Evolutionary conservation across 805 yeast genomes (phyloP), one percentile per base, ranked within the genome.

Genomic region (Debaryomyces castellii): DNA sequence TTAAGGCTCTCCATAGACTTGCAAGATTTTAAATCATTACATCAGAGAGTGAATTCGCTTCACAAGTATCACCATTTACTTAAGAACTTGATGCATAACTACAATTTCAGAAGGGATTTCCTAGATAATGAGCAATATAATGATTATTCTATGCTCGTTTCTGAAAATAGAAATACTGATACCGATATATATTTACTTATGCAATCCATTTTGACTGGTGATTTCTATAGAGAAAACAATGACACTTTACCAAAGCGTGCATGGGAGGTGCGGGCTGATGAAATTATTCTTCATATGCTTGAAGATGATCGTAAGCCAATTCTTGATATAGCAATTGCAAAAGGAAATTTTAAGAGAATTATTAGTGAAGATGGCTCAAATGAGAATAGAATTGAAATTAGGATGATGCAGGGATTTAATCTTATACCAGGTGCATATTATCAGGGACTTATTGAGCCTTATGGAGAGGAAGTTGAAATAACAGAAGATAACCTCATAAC

Each of bases 1-100:
- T 67, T 89, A 57, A 69, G 82, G 35, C 73, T 91, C 51, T 80
- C 89, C 3, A 78, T 87, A 24, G 91, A 89, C 58, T 77, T 86
- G 59, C 80, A 80, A 30, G 85, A 89, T 51, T 60, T 83, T 34
- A 48, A 65, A 0, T 72, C 76, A 2, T 70, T 87, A 16, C 69
- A 77, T 28, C 59, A 61, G 4, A 68, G 82, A 32, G 71, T 88
- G 25, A 57, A 62, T 18, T 51, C 55, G 2, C 62, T 88, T 33
- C 90, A 83, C 52, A 53, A 63, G 2, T 78, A 81, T 35, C 61
- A 78, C 44, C 51, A 62, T 5, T 65, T 69, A 5, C 61, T 84
- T 33, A 55, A 59, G 3, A 53, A 59, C 4, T 63, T 85, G 40
- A 64, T 73, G 33, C 64, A 69, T 16, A 81, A 80, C 55, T 73